phyloP scores from a whole-genome alignment of 371 early-diverging fungal genomes.

The Mortierella sp. region DNA sequence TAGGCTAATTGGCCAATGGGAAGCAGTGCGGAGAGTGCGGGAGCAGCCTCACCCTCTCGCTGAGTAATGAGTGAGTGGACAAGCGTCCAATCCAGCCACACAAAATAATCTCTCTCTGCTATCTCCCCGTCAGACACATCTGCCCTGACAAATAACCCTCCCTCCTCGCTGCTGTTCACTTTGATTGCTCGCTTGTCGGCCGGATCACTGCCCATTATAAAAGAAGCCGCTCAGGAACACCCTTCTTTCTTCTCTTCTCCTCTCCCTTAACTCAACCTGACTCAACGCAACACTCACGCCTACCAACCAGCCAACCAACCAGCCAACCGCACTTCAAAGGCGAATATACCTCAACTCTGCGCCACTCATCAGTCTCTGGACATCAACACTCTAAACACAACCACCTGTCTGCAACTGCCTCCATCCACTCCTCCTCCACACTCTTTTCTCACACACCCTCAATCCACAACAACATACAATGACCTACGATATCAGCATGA shows the following conservation, averaged over 20 bases:
- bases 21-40: background rate
- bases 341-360: background rate
- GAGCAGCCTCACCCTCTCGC: background rate
- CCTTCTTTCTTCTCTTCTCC: background rate
- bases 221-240: background rate
- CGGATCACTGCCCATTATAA: constrained; percentile 7
- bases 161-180: background rate
- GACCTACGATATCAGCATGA: constrained; percentile 48
- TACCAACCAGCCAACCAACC: background rate
- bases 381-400: background rate
- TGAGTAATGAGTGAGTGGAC: background rate
- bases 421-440: background rate
- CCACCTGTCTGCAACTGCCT: background rate
- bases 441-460: background rate
- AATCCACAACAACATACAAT: constrained; percentile 15
- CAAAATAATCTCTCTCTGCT: background rate
- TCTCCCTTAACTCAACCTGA: background rate
- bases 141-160: constrained; percentile 3
- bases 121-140: background rate
- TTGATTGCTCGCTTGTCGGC: background rate
- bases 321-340: background rate
- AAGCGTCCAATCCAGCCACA: constrained; percentile 6
- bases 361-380: background rate
- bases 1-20: background rate
- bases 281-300: background rate